Evolutionary conservation across 2,329 filamentous ascomycete genomes (phyloP).

Genomic region (Alternaria viburni): DNA sequence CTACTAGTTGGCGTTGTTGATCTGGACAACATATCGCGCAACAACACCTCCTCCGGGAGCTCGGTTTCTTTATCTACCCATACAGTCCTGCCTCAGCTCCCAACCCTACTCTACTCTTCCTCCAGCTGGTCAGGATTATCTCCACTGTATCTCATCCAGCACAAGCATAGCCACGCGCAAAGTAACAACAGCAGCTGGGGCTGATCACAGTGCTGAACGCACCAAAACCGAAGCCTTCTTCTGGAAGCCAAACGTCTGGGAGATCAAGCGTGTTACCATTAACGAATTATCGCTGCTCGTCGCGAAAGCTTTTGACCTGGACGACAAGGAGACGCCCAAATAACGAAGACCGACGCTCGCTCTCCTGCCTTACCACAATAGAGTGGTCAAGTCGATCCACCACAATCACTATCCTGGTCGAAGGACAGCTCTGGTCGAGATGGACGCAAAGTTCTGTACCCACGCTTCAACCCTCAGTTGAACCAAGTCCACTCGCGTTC

Average conservation of each 20-base stretch:
- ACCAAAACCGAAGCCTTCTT: neutral
- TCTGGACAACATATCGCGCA: neutral
- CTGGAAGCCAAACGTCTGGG: constrained; percentile 13
- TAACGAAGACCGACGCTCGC: constrained; percentile 16
- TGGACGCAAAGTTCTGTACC: constrained; percentile 22
- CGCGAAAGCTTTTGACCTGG: constrained; percentile 22
- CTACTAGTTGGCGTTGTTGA: neutral
- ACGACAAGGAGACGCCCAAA: constrained; percentile 3
- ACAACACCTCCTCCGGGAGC: neutral
- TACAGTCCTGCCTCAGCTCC: neutral
- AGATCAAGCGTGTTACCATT: neutral
- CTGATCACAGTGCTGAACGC: neutral
- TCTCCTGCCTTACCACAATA: constrained; percentile 24
- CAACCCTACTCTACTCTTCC: neutral
- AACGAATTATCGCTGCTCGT: constrained; percentile 12
- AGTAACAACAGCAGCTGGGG: neutral
- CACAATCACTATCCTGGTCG: constrained; percentile 13
- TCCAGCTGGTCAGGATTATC: neutral
- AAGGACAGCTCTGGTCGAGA: constrained; percentile 21
- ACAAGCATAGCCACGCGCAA: constrained; percentile 10
- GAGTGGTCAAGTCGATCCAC: constrained; percentile 24
- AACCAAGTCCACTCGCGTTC: neutral
- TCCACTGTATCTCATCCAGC: neutral
- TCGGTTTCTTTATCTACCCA: neutral
- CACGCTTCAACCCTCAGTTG: neutral